Base-by-base conservation (phyloP, 192 early-diverging fungal species). In the Backusella morwellensis region DNA sequence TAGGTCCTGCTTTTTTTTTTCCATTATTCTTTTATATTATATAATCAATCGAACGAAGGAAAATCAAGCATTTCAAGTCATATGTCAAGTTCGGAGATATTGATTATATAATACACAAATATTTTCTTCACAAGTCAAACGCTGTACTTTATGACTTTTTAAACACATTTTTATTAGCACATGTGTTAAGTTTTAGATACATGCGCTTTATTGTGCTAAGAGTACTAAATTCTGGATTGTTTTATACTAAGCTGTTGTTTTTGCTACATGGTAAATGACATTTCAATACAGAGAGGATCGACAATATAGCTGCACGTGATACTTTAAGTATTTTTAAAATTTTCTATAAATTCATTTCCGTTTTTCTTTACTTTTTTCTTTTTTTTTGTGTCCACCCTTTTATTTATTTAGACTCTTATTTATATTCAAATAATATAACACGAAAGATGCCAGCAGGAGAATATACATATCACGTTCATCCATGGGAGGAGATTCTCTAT, bases 401-500 rank as follows among this genome's bases (percentile, higher is more conserved):
- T 63, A 63, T 63, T 63, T 29, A 29, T 63, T 63, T 63, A 63
- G 21, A 63, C 56, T 32, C 32, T 32, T 59, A 29, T 26, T 59
- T 26, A 59, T 59, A 59, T 32, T 32, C 32, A 32, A 32, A 32
- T 32, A 32, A 32, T 29, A 63, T 8, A 26, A 29, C 8, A 26
- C 12, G 9, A 6, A 50, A 50, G 4, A 63, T 63, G 56, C 23
- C 41, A 72, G 23, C 11, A 34, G 23, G 36, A 26, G 35, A 44
- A 35, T 66, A 67, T 29, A 68, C 59, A 19, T 66, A 50, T 12
- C 74, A 75, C 34, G 59, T 68, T 21, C 74, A 77, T 29, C 52
- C 75, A 3, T 77, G 75, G 75, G 75, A 77, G 32, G 75, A 77
- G n/a, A 70, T 77, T 38, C 2, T 41, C 1, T 12, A 77, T 40